Base-by-base conservation (phyloP, 306 rosid genomes). In the Purshia tridentata region DNA sequence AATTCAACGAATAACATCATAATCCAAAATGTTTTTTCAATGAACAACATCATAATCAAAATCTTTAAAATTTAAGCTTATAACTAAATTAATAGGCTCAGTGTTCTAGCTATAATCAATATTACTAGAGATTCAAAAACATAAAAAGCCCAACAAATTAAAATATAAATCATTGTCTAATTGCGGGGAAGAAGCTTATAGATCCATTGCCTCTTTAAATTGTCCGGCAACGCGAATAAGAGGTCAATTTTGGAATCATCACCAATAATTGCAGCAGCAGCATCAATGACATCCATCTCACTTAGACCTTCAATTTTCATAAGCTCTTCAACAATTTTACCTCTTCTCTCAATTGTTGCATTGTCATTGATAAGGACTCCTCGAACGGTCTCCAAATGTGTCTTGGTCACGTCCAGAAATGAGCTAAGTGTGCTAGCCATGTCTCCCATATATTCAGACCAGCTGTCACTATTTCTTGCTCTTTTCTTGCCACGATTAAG, bases 201-300 rank as follows among this genome's bases (percentile, higher is more conserved):
- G 35, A 59, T 14, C 18, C 19, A 29, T 37, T 29, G 45, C 4
- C 15, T 40, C 67, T 62, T 62, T 9, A 62, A 9, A 39, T 40
- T 40, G 2, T 62, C 23, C 0, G 35, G 67, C 6, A 40, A n/a
- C 5, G n/a, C 40, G 15, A 62, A 62, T 6, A 62, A 4, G 48
- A 62, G 67, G 6, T 62, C 67, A 41, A 62, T 62, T 41, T 62
- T 62, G 1, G 49, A 39, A n/a, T 62, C 67, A 62, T 62, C 67
- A 3, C 50, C 23, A 40, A 62, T 39, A 40, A 62, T 40, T n/a
- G 13, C 9, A 61, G 48, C 67, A 29, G 10, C 44, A 61, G 46
- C 66, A 2, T 61, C 66, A 61, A 61, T 16, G 19, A 61, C 22
- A 37, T 61, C 47, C 8, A 2, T 2, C 37, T 61, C 13, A 61